Percentiles rank a stretch among this genome's conserved stretches.
Conservation (phyloP, 208 protist species). For the Acanthamoeba healyi region DNA sequence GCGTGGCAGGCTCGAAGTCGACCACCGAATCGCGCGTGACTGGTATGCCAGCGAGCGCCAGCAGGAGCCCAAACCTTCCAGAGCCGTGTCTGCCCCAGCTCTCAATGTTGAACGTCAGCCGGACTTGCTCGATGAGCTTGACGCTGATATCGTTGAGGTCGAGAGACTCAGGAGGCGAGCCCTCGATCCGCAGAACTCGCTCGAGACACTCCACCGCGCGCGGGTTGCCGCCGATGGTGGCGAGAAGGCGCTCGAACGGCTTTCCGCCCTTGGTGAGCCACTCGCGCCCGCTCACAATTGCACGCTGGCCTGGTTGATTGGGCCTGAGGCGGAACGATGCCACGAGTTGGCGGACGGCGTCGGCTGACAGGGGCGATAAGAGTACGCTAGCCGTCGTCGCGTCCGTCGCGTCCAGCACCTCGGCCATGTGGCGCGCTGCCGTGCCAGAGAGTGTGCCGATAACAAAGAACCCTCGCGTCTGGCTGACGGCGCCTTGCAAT, state of each 20-base stretch:
- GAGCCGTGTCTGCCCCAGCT: too few species aligned
- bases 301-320: neutral
- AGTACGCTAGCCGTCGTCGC: neutral
- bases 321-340: neutral
- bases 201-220: neutral
- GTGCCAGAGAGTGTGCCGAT: neutral
- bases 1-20: too few species aligned
- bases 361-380: neutral
- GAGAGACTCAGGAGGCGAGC: neutral
- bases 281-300: neutral
- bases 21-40: too few species aligned
- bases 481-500: neutral
- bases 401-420: neutral
- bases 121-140: too few species aligned
- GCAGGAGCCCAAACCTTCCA: too few species aligned
- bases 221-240: neutral
- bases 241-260: neutral
- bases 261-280: neutral
- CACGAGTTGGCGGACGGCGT: neutral
- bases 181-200: neutral
- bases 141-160: neutral
- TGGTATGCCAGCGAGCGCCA: too few species aligned
- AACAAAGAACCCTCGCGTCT: neutral
- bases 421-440: neutral
- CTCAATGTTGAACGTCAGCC: too few species aligned